These are phyloP conservation scores for Acanthamoeba castellanii DNA, from an alignment of 208 protist genomes.

Conservation along the genomic window DNA sequence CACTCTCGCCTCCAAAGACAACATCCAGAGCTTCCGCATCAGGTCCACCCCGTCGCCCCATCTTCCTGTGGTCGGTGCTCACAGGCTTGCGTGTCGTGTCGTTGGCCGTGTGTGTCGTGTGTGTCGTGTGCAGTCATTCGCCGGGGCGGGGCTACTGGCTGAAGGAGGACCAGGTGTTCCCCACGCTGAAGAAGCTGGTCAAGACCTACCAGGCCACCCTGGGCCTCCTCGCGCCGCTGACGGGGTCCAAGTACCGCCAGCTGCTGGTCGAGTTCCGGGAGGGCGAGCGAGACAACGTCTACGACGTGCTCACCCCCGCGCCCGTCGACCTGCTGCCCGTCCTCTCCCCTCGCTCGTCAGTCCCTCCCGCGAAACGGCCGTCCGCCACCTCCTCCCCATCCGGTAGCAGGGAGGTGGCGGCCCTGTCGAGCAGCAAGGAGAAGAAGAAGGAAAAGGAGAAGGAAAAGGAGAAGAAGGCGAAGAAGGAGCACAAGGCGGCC, in stretches of 20 bases:
- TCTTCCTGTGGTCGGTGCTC: neutral
- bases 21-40: constrained; percentile 58
- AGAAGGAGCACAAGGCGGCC: neutral
- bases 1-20: neutral
- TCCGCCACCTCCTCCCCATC: too few species aligned
- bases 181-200: constrained; percentile 16
- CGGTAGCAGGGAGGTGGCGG: too few species aligned
- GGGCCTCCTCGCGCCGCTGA: neutral
- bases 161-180: neutral
- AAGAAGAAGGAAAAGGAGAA: neutral
- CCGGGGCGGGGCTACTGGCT: constrained; percentile 11
- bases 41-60: neutral
- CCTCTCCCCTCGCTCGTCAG: too few species aligned
- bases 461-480: neutral
- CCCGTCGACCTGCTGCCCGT: too few species aligned
- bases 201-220: neutral
- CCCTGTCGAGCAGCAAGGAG: neutral
- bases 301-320: neutral
- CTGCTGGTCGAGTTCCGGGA: neutral
- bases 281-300: neutral
- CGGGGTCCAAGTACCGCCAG: constrained; percentile 26
- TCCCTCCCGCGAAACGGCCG: too few species aligned
- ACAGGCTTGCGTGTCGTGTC: neutral
- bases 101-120: neutral
- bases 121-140: neutral